Evolutionary conservation across 257 asterid genomes (phyloP), one percentile per base, ranked within the genome.

Genomic region (Ilex aquifolium): DNA sequence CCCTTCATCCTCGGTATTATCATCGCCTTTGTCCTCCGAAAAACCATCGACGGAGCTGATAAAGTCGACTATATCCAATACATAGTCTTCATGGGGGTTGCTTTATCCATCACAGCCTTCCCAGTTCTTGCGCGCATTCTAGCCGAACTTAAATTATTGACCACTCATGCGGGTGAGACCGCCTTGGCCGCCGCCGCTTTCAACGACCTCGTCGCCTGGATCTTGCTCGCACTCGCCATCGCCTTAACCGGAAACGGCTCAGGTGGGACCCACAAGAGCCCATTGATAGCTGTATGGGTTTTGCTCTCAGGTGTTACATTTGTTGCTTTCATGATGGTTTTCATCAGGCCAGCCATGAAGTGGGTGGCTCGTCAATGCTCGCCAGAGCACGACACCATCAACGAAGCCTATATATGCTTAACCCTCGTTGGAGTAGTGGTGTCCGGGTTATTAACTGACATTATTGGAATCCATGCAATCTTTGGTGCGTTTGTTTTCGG

Each of bases 181-280:
- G 95, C 91, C 36, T 84, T 84, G 95, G 87, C 89, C 4, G 91
- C 85, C 1, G 91, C 95, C 0, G 87, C 88, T 0, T 64, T 86
- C 21, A 84, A 86, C 69, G 91, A 86, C 63, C 68, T 84, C 50
- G 88, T 66, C 3, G 95, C 95, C 5, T 87, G 95, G 91, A 75
- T 87, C 13, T 63, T 78, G 8, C 83, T 86, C 4, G 91, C 91
- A 15, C 84, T 84, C 27, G 91, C 88, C 8, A 72, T 87, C 21
- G 91, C 91, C 44, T 67, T 87, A 5, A 83, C 87, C 2, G 78
- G 83, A 10, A 72, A 64, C 32, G 84, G 79, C 4, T 76, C 77
- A 13, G 71, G 64, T 2, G 74, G 82, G 60, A 69, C 74, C 12
- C 67, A 63, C 36, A 76, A 69, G 51, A 84, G 73, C 54, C 85